Conservation (phyloP, 805 yeast species). For the Yamadazyma akitaensis region DNA sequence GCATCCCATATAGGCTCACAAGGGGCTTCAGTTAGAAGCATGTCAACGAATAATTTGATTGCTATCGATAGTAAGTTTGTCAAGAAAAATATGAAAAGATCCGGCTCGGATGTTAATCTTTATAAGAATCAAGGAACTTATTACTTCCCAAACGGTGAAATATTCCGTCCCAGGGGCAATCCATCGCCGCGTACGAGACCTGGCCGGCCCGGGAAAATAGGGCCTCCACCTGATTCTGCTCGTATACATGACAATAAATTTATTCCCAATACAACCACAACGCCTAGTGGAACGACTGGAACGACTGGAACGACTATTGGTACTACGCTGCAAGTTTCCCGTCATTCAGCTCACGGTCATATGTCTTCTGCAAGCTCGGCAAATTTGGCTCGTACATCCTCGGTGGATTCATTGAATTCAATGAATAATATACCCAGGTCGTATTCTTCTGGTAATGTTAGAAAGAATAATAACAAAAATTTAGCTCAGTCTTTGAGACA, state of each 20-base stretch:
- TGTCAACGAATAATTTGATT: slow-evolving; percentile 39
- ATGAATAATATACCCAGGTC: slow-evolving; percentile 6
- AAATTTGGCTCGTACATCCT: slow-evolving; percentile 4
- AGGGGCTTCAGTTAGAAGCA: slow-evolving; percentile 18
- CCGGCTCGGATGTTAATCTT: slow-evolving; percentile 3
- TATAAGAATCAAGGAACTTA: slow-evolving; percentile 23
- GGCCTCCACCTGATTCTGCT: not conserved
- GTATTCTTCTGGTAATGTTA: slow-evolving; percentile 10
- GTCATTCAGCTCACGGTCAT: slow-evolving; percentile 1
- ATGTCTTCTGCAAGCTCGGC: not conserved
- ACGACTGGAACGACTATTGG: not conserved
- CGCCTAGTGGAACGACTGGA: too few relatives aligned
- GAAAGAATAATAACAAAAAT: slow-evolving; percentile 7
- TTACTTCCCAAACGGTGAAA: slow-evolving; percentile 54
- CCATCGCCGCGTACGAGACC: slow-evolving; percentile 42
- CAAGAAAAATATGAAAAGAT: slow-evolving; percentile 32
- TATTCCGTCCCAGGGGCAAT: slow-evolving; percentile 44
- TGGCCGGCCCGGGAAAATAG: slow-evolving; percentile 32
- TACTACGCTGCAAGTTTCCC: slow-evolving; percentile 2
- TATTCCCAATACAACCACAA: not conserved
- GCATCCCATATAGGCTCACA: not conserved
- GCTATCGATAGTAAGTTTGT: slow-evolving; percentile 37
- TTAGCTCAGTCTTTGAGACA: slow-evolving; percentile 14
- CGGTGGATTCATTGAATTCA: slow-evolving; percentile 2
- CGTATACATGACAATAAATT: not conserved